Conservation (phyloP, 148 eudicot genomes). For the Cornus controversa region DNA sequence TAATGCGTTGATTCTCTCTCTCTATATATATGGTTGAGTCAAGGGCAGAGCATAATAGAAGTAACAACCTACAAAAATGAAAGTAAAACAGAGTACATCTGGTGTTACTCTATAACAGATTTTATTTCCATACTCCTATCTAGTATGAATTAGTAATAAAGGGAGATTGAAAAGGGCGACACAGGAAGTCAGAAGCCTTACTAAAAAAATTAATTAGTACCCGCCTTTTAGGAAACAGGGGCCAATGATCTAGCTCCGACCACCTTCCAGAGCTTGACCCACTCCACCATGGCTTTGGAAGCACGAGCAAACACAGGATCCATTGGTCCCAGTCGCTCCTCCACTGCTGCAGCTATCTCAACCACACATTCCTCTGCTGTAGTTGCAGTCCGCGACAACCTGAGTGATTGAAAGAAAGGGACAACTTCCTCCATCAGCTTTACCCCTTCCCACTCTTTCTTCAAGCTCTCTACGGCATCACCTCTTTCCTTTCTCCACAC, state of each 20-base stretch:
- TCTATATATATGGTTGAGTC: background rate
- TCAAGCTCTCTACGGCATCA: constrained; percentile 69
- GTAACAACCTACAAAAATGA: too few species aligned
- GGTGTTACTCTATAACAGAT: too few species aligned
- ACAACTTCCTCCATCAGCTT: constrained; percentile 90
- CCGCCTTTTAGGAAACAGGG: background rate
- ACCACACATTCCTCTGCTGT: constrained; percentile 73
- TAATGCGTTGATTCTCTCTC: too few species aligned
- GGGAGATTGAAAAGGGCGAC: background rate
- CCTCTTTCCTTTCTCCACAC: constrained; percentile 93
- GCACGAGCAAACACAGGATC: constrained; percentile 63
- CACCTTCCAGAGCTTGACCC: constrained; percentile 86
- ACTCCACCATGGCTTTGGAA: constrained; percentile 77
- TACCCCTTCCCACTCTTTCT: constrained; percentile 93
- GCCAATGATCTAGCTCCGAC: constrained; percentile 20
- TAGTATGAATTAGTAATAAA: background rate
- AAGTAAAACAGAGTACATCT: too few species aligned
- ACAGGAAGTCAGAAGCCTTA: background rate
- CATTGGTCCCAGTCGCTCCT: constrained; percentile 51
- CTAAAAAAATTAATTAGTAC: background rate
- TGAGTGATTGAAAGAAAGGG: constrained; percentile 71
- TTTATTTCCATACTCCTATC: background rate
- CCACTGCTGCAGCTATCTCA: constrained; percentile 70
- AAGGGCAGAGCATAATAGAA: too few species aligned
- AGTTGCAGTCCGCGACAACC: constrained; percentile 49